These are phyloP conservation scores for Curvularia spicifera DNA, from an alignment of 2,329 filamentous ascomycete genomes.

Conservation along the genomic window DNA sequence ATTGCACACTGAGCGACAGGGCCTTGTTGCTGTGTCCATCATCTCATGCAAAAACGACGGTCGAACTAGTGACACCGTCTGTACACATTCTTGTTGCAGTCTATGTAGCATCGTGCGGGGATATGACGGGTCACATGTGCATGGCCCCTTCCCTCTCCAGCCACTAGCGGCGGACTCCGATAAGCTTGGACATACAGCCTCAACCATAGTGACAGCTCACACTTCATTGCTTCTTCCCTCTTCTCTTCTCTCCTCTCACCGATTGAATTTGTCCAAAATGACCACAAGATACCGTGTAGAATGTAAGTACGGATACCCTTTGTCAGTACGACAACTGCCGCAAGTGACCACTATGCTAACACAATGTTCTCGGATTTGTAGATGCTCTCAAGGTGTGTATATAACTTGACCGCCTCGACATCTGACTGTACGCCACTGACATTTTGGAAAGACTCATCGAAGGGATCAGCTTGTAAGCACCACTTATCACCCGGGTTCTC, in stretches of 20 bases:
- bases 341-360: slow-evolving; percentile 22
- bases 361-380: slow-evolving; percentile 36
- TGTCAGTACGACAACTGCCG: neutral
- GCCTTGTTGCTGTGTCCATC: slow-evolving; percentile 6
- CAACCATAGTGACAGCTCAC: slow-evolving; percentile 28
- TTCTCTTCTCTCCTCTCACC: slow-evolving; percentile 4
- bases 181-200: slow-evolving; percentile 29
- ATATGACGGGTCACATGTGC: slow-evolving; percentile 27
- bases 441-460: slow-evolving; percentile 75
- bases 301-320: slow-evolving; percentile 12
- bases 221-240: slow-evolving; percentile 15
- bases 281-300: slow-evolving; percentile 53
- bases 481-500: neutral
- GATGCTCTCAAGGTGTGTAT: slow-evolving; percentile 68
- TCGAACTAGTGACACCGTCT: neutral
- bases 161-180: slow-evolving; percentile 38
- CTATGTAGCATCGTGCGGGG: slow-evolving; percentile 13
- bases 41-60: neutral
- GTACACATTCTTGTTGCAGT: neutral
- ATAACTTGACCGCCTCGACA: neutral
- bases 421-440: slow-evolving; percentile 18
- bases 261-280: slow-evolving; percentile 35
- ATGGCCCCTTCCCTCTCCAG: slow-evolving; percentile 22
- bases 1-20: slow-evolving; percentile 4
- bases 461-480: slow-evolving; percentile 85